Percentiles rank a stretch among this genome's conserved stretches.
Conservation (phyloP, 2,329 filamentous ascomycete genomes). For the Botrytis fabae region DNA sequence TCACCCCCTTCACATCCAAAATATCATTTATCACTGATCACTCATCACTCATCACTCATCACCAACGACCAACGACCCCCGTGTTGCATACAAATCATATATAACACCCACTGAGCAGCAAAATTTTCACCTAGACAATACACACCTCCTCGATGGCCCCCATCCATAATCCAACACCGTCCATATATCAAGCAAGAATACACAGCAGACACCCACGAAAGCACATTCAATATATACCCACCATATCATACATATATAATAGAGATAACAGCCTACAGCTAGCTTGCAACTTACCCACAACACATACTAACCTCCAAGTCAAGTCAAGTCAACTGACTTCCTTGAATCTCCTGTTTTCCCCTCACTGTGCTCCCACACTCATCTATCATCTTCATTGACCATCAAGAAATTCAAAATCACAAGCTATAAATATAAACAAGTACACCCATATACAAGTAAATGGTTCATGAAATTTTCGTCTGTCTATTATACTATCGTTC, state of each 20-base stretch:
- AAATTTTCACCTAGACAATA: fast-evolving
- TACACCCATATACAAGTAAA: not conserved
- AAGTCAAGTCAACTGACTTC: not conserved
- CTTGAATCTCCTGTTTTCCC: not conserved
- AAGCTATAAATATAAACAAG: not conserved
- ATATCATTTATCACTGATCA: not conserved
- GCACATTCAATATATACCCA: no score
- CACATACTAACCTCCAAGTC: not conserved
- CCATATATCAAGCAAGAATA: not conserved
- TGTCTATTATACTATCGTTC: conserved; percentile 22
- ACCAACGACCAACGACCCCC: not conserved
- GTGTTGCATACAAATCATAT: not conserved
- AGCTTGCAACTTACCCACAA: no score
- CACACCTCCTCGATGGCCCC: not conserved
- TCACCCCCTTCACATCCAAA: not conserved
- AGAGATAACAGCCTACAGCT: not conserved
- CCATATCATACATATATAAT: not conserved
- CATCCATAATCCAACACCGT: not conserved
- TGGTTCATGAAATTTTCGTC: conserved; percentile 13
- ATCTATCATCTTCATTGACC: not conserved
- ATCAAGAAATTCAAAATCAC: not conserved
- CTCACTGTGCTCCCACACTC: not conserved
- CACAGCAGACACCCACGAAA: not conserved
- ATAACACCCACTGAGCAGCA: not conserved
- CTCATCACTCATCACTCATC: no score